Evolutionary conservation across 768 basidiomycete species (phyloP).

Genomic region (Cytidiella melzeri): DNA sequence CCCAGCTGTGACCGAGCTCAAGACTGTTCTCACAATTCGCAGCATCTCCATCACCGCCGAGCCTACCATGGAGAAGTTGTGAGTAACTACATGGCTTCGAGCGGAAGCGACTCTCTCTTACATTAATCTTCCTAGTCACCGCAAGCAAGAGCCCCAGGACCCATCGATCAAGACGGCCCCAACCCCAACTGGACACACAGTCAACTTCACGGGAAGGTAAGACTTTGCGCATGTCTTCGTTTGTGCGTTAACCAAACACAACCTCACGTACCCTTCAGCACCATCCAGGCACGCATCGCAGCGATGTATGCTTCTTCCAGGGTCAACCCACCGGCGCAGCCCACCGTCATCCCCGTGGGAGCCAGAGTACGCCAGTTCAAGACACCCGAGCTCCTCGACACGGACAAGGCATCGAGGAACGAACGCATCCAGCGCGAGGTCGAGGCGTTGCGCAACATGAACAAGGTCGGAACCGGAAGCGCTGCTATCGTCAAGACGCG

Average conservation of each 20-base stretch:
- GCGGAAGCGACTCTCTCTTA: not conserved
- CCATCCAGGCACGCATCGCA: conserved; percentile 9
- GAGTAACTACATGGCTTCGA: not conserved
- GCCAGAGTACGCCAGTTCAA: conserved; percentile 3
- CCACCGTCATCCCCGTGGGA: not conserved
- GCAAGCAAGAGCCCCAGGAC: not conserved
- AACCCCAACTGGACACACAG: not conserved
- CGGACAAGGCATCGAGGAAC: not conserved
- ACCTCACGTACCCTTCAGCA: not conserved
- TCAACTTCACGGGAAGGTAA: not conserved
- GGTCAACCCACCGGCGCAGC: not conserved
- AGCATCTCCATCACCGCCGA: not conserved
- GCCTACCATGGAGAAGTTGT: not conserved
- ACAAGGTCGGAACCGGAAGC: conserved; percentile 1
- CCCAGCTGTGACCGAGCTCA: not conserved
- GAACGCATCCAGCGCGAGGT: conserved; percentile 2
- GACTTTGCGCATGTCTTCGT: not conserved
- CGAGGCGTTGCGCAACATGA: conserved; percentile 5
- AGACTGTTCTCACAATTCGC: not conserved
- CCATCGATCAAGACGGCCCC: not conserved
- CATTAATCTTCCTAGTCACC: not conserved
- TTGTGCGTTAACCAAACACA: no score
- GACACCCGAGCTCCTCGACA: conserved; percentile 1
- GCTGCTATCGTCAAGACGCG: not conserved
- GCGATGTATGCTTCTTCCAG: not conserved